phyloP scores from a whole-genome alignment of 768 basidiomycete genomes.

The Tylopilus sp. region DNA sequence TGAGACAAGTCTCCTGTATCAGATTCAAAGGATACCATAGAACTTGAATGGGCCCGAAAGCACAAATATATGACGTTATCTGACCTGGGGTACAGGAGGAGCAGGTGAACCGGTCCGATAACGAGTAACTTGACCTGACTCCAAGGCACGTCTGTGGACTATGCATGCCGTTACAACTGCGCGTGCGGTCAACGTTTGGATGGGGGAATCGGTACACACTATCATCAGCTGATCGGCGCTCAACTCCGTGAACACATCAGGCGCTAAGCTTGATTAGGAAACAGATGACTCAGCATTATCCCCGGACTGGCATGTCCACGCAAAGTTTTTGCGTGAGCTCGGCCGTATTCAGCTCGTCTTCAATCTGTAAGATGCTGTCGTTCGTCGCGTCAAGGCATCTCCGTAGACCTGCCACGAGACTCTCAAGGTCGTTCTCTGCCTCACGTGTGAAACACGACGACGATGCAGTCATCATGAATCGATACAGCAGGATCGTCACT shows the following conservation, averaged over 20 bases:
- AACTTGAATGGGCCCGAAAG: too few relatives aligned
- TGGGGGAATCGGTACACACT: too few relatives aligned
- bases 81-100: too few relatives aligned
- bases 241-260: neutral
- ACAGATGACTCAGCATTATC: slow-evolving; percentile 15
- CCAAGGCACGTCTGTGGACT: too few relatives aligned
- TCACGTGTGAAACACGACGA: slow-evolving; percentile 38
- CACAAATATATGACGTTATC: too few relatives aligned
- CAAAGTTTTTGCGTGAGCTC: neutral
- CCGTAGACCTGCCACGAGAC: slow-evolving; percentile 10
- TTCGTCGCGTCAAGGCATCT: slow-evolving; percentile 19
- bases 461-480: slow-evolving; percentile 53
- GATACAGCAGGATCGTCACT: slow-evolving; percentile 80
- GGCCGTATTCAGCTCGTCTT: neutral
- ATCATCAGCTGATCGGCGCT: neutral
- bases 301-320: neutral
- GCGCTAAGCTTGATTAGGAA: neutral
- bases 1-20: too few relatives aligned
- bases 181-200: too few relatives aligned
- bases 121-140: too few relatives aligned
- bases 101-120: too few relatives aligned
- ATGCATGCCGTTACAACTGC: too few relatives aligned
- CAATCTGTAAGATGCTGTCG: slow-evolving; percentile 21
- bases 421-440: slow-evolving; percentile 36
- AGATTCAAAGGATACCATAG: too few relatives aligned